Base-by-base conservation (phyloP, 73 alveolate genomes). In the Symbiodinium natans region DNA sequence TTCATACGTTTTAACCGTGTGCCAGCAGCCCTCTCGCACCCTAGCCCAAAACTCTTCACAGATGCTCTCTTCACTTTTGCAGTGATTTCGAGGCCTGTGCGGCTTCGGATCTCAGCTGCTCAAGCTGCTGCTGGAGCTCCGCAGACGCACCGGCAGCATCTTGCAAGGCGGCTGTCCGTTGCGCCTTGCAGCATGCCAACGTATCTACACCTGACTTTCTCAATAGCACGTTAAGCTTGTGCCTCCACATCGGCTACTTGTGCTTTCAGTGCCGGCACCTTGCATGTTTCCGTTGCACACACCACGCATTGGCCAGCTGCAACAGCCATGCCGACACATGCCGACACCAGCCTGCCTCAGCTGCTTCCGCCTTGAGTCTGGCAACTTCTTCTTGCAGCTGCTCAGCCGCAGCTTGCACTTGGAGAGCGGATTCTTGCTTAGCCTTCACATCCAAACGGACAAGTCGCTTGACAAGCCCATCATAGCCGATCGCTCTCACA, bases 201-300 rank as follows among this genome's bases (percentile, higher is more conserved):
- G 21, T 38, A 13, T 33, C 1, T 9, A 13, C 7, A 36, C 54
- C 2, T 21, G 25, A 38, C 41, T 10, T 54, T 40, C 73, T 17
- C 29, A 11, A 27, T 38, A 34, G 17, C 59, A 19, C 7, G 25
- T 23, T 15, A 38, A 40, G 13, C 68, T 19, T 40, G 21, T 17
- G 93, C 93, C 82, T 86, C 74, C 38, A 52, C 41, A 34, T 86
- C 82, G 21, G 93, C 52, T 25, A 86, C 21, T 25, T 86, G 33
- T 17, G 54, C 82, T 34, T 52, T 29, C 27, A 48, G 93, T 41
- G 54, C 48, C 80, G 56, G 82, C 52, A 85, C 93, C 93, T 85
- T 39, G 71, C 33, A 43, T 27, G 34, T 27, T 25, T 34, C 41
- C 54, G 38, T 10, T 74, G 3, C 1, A 38, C 8, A 4, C 0